Evolutionary conservation across 257 asterid genomes (phyloP).

Genomic region (Solanum peruvianum): DNA sequence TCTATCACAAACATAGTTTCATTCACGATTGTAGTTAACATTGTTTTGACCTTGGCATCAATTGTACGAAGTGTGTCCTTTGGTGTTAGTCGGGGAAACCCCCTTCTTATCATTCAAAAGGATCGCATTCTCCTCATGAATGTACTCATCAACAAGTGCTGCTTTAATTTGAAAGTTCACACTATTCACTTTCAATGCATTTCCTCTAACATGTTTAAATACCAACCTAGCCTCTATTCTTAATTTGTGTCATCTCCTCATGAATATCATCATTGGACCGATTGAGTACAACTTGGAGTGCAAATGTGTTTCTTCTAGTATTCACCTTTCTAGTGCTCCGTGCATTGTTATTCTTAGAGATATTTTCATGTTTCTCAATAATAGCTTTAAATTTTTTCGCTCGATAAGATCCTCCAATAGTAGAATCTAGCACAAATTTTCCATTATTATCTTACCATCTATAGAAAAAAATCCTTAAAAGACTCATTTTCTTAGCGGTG

Average conservation of each 20-base stretch:
- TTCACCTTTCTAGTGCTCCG: neutral
- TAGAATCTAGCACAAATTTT: neutral
- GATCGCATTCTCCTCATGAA: neutral
- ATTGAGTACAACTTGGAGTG: no score
- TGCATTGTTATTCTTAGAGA: no score
- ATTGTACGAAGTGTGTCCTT: neutral
- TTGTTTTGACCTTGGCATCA: neutral
- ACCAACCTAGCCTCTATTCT: neutral
- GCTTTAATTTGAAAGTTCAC: no score
- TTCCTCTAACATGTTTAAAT: neutral
- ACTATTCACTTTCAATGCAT: neutral
- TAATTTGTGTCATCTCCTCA: neutral
- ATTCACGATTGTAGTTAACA: neutral
- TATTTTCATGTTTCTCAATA: neutral
- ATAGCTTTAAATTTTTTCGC: no score
- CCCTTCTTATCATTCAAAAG: neutral
- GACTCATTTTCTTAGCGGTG: neutral
- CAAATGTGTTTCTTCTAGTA: neutral
- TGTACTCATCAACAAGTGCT: neutral
- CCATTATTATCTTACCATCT: no score
- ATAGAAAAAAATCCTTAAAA: neutral
- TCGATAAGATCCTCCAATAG: neutral
- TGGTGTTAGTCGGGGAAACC: rapidly evolving
- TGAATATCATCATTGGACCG: neutral
- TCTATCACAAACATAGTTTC: no score